Evolutionary conservation across 768 basidiomycete species (phyloP), one percentile per base, ranked within the genome.

Genomic region (Trametes punicea): DNA sequence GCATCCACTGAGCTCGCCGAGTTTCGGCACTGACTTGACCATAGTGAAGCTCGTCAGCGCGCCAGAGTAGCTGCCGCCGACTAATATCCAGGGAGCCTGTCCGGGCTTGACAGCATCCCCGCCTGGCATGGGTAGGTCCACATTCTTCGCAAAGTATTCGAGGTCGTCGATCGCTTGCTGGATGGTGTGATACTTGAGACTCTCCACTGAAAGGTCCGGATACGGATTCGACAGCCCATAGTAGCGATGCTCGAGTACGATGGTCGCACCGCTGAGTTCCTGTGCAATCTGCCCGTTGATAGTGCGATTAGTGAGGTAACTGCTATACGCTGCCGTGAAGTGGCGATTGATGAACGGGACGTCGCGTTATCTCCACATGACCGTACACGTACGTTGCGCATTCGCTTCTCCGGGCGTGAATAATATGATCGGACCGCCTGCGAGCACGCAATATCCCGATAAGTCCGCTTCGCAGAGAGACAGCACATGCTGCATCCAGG

Each of bases 101-200:
- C 75, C 75, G 1, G 87, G 84, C n/a, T 77, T 78, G 13, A 89
- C 73, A 25, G 79, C 67, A 61, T 83, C 76, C 4, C 87, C 85
- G 51, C 78, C 77, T 0, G 85, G 84, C 81, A 85, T 84, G 2
- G 87, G 83, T 21, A 89, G 76, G 27, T 78, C 69, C 15, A 81
- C 87, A 56, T 80, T 87, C 60, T 83, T 74, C 16, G 84, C 77
- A 63, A 90, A 90, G 68, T 84, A 86, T 15, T 75, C 85, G 33
- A 88, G 69, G 63, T 90, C 87, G 46, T 88, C 82, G 59, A 88
- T 82, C 9, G 86, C 84, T 70, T 90, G 88, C 65, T 87, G 83
- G 44, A 90, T 77, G 1, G 85, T 88, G 65, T 84, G 84, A 11
- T 81, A 61, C 42, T 71, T 69, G 40, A 90, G 70, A 64, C 83